phyloP scores from a whole-genome alignment of 345 rosid species.

The Carallia pectinifolia region DNA sequence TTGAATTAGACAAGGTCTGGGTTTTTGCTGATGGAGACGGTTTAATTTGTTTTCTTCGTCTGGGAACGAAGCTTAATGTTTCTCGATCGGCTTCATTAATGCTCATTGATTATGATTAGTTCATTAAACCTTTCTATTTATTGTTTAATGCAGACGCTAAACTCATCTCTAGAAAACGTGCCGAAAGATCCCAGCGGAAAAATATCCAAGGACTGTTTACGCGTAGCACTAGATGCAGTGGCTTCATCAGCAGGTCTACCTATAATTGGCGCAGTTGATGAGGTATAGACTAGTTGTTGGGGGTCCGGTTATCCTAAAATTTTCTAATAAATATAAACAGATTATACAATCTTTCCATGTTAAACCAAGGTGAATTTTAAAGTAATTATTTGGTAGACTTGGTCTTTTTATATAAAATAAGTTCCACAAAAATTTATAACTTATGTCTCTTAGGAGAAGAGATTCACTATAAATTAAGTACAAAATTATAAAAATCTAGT shows the following conservation, averaged over 20 bases:
- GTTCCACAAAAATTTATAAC: too few species aligned
- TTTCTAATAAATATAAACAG: too few species aligned
- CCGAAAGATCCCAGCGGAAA: slow-evolving; percentile 74
- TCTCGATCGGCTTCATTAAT: not conserved
- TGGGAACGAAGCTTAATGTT: not conserved
- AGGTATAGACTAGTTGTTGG: slow-evolving; percentile 41
- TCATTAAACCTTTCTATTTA: not conserved
- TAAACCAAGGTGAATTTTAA: too few species aligned
- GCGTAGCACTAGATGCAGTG: slow-evolving; percentile 59
- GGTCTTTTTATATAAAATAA: too few species aligned
- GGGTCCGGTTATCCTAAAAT: not conserved
- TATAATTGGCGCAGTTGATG: slow-evolving; percentile 73
- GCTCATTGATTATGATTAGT: too few species aligned
- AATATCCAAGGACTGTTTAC: slow-evolving; percentile 60
- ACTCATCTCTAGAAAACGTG: slow-evolving; percentile 46
- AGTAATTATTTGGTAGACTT: too few species aligned
- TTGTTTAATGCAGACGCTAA: slow-evolving; percentile 45
- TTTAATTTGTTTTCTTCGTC: not conserved
- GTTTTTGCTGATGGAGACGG: not conserved
- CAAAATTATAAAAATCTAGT: too few species aligned
- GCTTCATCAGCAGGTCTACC: slow-evolving; percentile 83
- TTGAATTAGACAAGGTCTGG: slow-evolving; percentile 78
- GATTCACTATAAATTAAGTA: too few species aligned
- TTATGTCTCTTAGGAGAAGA: too few species aligned
- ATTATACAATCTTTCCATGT: too few species aligned